Conservation (phyloP, 768 basidiomycete genomes). For the Leccinum subgranulosum region DNA sequence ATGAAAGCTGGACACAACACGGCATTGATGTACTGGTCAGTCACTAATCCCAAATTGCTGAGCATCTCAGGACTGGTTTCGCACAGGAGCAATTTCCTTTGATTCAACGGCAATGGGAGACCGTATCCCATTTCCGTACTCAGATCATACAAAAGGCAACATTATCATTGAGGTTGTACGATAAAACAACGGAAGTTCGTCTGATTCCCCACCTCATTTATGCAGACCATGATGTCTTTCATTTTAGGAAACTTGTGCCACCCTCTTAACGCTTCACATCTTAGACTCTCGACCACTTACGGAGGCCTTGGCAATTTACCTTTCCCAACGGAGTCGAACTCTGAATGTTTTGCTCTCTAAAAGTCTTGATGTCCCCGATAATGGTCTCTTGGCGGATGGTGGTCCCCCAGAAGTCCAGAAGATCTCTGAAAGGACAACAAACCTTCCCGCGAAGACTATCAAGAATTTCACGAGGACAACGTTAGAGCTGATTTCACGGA, state of each 20-base stretch:
- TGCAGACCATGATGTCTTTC: background rate
- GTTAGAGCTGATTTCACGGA: constrained; percentile 56
- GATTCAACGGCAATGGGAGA: constrained; percentile 91
- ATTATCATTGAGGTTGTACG: constrained; percentile 64
- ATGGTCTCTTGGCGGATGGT: constrained; percentile 39
- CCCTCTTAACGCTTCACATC: constrained; percentile 80
- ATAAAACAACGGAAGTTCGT: constrained; percentile 51
- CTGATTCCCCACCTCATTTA: background rate
- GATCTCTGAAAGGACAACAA: background rate
- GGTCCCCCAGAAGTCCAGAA: constrained; percentile 23
- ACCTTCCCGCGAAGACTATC: constrained; percentile 37
- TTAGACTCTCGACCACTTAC: constrained; percentile 79
- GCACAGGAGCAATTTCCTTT: constrained; percentile 81
- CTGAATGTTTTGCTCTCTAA: constrained; percentile 45
- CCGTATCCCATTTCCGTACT: constrained; percentile 77
- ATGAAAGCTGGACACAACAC: constrained; percentile 53
- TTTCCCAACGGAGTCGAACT: constrained; percentile 66
- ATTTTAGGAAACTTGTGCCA: constrained; percentile 67
- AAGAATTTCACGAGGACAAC: constrained; percentile 50
- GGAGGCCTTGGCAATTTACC: constrained; percentile 68
- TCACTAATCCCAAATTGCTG: background rate
- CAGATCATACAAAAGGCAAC: constrained; percentile 91
- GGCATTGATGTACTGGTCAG: constrained; percentile 64
- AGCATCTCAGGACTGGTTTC: background rate
- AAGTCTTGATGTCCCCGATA: constrained; percentile 20